Base-by-base conservation (phyloP, 371 early-diverging fungal genomes). In the Mucor piriformis region DNA sequence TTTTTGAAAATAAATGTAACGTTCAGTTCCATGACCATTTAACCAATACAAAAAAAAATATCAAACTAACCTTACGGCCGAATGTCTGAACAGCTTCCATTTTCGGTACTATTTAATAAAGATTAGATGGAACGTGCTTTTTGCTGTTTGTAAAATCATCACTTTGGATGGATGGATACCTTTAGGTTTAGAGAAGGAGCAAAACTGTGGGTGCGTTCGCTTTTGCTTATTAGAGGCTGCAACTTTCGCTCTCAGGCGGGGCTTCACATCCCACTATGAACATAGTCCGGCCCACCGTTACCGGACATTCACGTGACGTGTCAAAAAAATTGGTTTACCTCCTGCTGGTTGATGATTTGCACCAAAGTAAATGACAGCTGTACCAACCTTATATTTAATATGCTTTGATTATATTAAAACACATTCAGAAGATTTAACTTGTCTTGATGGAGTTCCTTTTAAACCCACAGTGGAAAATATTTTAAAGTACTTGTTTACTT, bases 61-160 rank as follows among this genome's bases (percentile, higher is more conserved):
- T 16, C 46, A 46, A 24, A 24, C 46, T 24, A 46, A 81, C 81
- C 81, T 81, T 81, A 70, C 81, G 77, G 72, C 81, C 81, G 72
- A 74, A 81, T 68, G 81, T 81, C 66, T 81, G 81, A 48, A 81
- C 81, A 63, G 81, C 77, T 73, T 81, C 81, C 81, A 81, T 66
- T 59, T 68, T 66, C 61, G 66, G 64, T 54, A 65, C 64, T 50
- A 71, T 48, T n/a, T 11, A 38, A 40, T 29, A 33, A 25, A 25
- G 50, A 43, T 59, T 40, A 55, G 55, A 63, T 54, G 47, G 38
- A 50, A 42, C 16, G 33, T 35, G 20, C 42, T 25, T 54, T 47
- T 33, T 16, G 16, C 16, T 43, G 43, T n/a, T 20, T n/a, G 1
- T 23, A 13, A 13, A 11, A 24, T 21, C 18, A 44, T 54, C 46